These are phyloP conservation scores for Metschnikowia shivogae DNA, from an alignment of 805 yeast genomes.

Conservation along the genomic window DNA sequence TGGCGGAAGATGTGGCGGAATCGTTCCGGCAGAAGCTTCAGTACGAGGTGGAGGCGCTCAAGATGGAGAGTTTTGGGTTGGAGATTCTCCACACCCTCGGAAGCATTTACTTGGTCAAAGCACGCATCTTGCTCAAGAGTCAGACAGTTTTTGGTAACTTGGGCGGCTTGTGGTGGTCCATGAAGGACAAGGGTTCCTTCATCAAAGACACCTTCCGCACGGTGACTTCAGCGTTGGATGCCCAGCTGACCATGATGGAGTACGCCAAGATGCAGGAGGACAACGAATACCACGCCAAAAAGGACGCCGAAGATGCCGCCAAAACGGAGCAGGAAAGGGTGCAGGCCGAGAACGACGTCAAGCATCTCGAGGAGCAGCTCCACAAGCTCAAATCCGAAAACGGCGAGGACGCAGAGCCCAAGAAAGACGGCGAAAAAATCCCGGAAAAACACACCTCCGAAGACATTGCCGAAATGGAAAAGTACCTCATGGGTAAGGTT, in stretches of 20 bases:
- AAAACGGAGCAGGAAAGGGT: constrained; percentile 26
- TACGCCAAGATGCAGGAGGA: constrained; percentile 62
- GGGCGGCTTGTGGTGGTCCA: constrained; percentile 65
- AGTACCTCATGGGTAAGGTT: constrained; percentile 72
- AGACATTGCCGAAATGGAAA: constrained; percentile 67
- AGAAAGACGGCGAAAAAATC: constrained; percentile 12
- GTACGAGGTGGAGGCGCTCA: constrained; percentile 79
- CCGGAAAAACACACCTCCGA: constrained; percentile 49
- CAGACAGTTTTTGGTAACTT: constrained; percentile 55
- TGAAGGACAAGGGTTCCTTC: constrained; percentile 70
- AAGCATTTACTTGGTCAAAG: constrained; percentile 60
- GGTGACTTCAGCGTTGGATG: constrained; percentile 70
- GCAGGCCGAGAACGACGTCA: constrained; percentile 23
- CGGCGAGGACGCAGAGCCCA: background rate
- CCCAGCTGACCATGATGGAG: constrained; percentile 74
- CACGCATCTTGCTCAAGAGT: constrained; percentile 59
- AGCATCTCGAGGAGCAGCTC: constrained; percentile 14
- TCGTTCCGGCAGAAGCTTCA: constrained; percentile 60
- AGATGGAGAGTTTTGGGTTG: constrained; percentile 81
- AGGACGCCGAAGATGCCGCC: constrained; percentile 25
- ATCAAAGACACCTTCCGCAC: constrained; percentile 70
- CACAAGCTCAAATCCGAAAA: constrained; percentile 9
- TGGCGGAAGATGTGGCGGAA: constrained; percentile 39
- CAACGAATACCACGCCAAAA: constrained; percentile 39
- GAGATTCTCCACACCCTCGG: constrained; percentile 78